Evolutionary conservation across 2,329 filamentous ascomycete species (phyloP), one percentile per base, ranked within the genome.

Genomic region (Didymosphaeria variabile): DNA sequence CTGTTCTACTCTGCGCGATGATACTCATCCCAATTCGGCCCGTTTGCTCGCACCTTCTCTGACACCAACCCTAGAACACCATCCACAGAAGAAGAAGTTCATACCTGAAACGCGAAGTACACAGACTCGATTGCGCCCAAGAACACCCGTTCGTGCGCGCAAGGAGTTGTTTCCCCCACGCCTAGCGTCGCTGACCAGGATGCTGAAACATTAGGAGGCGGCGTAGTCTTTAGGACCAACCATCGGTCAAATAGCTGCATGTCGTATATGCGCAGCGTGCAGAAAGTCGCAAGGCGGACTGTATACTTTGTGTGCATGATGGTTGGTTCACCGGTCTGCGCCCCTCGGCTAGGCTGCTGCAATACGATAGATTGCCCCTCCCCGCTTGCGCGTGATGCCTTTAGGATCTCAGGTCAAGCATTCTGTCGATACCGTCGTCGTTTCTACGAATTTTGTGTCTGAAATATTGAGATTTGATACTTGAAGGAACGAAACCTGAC

Each of bases 151-250:
- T 29, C 26, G 45, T 17, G 21, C 45, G 45, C 26, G 21, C 3
- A 29, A 47, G 21, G 49, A 19, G 49, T 52, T 19, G 49, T 50
- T 50, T 34, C n/a, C 47, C 47, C 29, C 49, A 52, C 23, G 45
- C 21, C 21, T 47, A 26, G 45, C 31, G 49, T 19, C 34, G 49
- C 34, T 19, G 31, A 52, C 49, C 13, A 21, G 49, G 49, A 21
- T 52, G 19, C 19, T 52, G 49, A 52, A 36, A 52, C 49, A 23
- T 8, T 29, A 52, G 49, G 49, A 36, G 49, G 49, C 49, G 49
- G 49, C 49, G 49, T 52, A 52, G 49, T 52, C 15, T 17, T 23
- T 36, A 1, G 3, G 31, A 21, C 49, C 49, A 52, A 38, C 21
- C 34, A 38, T 19, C 29, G 47, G 32, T 19, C 9, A 32, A 1